Evolutionary conservation across 768 basidiomycete species (phyloP).

Genomic region (Pulveroboletus sp.): DNA sequence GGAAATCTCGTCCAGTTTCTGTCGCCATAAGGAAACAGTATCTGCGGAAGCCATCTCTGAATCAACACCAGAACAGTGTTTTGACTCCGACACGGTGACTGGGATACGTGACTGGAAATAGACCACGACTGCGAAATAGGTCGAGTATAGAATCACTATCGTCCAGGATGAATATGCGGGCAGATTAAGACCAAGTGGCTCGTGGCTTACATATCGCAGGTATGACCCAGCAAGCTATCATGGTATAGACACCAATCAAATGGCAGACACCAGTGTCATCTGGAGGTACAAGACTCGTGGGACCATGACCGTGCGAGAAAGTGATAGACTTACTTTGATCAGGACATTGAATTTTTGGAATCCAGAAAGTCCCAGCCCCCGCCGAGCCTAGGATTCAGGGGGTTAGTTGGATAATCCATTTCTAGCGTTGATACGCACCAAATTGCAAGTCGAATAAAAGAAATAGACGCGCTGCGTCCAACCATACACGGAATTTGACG

Average conservation of each 20-base stretch:
- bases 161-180: constrained; percentile 4
- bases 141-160: constrained; percentile 42
- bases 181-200: background rate
- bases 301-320: background rate
- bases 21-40: constrained; percentile 4
- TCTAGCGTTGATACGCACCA: constrained; percentile 32
- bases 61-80: constrained; percentile 9
- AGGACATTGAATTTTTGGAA: constrained; percentile 41
- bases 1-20: constrained; percentile 1
- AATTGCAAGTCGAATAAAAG: constrained; percentile 44
- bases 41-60: constrained; percentile 17
- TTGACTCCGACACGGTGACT: constrained; percentile 14
- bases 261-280: constrained; percentile 44
- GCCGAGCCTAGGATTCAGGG: constrained; percentile 37
- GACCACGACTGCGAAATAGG: constrained; percentile 38
- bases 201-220: constrained; percentile 46
- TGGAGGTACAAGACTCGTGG: constrained; percentile 27
- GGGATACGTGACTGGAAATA: constrained; percentile 33
- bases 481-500: constrained; percentile 46
- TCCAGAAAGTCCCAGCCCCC: constrained; percentile 40
- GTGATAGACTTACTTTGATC: constrained; percentile 34
- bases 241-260: constrained; percentile 44
- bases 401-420: background rate
- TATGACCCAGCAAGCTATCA: constrained; percentile 50
- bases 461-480: constrained; percentile 49